Conservation (phyloP, 1,284 basidiomycete genomes). For the Leccinum fallax region DNA sequence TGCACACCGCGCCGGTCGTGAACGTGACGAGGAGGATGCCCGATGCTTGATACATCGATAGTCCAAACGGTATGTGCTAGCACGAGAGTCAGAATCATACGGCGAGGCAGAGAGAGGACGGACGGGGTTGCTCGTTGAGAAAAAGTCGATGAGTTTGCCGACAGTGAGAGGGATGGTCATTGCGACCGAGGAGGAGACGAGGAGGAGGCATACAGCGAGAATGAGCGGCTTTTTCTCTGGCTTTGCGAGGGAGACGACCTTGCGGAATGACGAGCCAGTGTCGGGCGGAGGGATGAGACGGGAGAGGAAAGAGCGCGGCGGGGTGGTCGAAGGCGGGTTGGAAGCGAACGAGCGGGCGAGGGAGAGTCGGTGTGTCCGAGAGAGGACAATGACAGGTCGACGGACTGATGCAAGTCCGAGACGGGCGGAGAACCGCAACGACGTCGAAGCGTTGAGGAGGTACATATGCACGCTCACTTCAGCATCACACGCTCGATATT, state of each 20-base stretch:
- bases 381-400: background rate
- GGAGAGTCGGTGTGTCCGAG: background rate
- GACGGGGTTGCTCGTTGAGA: constrained; percentile 72
- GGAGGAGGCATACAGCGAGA: constrained; percentile 66
- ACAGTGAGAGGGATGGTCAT: constrained; percentile 92
- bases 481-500: background rate
- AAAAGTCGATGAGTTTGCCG: constrained; percentile 91
- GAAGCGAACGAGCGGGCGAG: constrained; percentile 21
- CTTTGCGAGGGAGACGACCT: constrained; percentile 75
- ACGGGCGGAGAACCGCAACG: background rate
- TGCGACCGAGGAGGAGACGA: constrained; percentile 78
- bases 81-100: background rate
- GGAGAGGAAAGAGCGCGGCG: constrained; percentile 38
- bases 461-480: background rate
- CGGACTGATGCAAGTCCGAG: background rate
- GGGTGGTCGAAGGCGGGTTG: background rate
- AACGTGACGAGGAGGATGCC: constrained; percentile 78
- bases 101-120: constrained; percentile 29
- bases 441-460: background rate
- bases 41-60: constrained; percentile 64
- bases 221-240: constrained; percentile 77
- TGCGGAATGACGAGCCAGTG: constrained; percentile 64
- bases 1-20: constrained; percentile 85
- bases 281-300: constrained; percentile 41
- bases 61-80: background rate